Base-by-base conservation (phyloP, 306 rosid genomes). In the Dalbergia oliveri region DNA sequence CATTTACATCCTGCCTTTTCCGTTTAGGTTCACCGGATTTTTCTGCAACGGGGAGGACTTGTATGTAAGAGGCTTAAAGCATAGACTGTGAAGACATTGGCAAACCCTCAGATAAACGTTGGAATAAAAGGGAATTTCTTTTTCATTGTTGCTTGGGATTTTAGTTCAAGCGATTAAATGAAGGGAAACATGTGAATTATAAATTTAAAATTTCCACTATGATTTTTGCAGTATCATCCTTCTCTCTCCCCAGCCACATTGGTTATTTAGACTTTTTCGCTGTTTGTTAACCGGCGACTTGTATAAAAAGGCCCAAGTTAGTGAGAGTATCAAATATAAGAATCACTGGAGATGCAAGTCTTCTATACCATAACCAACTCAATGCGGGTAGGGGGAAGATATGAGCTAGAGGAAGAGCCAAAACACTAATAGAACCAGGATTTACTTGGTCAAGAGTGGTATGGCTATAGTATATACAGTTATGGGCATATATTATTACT, bases 1-100 rank as follows among this genome's bases (percentile, higher is more conserved):
- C 53, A 44, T 8, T 80, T 49, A 35, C 70, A 6, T 61, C 15
- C 26, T 70, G 47, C 21, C 6, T 33, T 63, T 43, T 53, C 3
- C 15, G 18, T 58, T 68, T 74, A 81, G 81, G 15, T 18, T 73
- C 53, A 11, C 33, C 60, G 63, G 71, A 34, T 45, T 66, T 65
- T 66, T 10, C 69, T 81, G 64, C 63, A 21, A 16, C 9, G 8
- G 73, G 69, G 58, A 76, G 56, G 56, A 43, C 37, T 3, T 23
- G 60, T 15, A 35, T 39, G 66, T 69, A 49, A 12, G 56, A 70
- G 54, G 41, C 16, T 51, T 31, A 14, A 43, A 56, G 41, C 4
- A 16, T 66, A 31, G 6, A 75, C 39, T 47, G 19, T 11, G 26
- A 69, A 2, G 15, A 69, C 60, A 47, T 26, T 53, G 9, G 5